Evolutionary conservation across 2,329 filamentous ascomycete genomes (phyloP).

Genomic region (Fusarium penzigii): DNA sequence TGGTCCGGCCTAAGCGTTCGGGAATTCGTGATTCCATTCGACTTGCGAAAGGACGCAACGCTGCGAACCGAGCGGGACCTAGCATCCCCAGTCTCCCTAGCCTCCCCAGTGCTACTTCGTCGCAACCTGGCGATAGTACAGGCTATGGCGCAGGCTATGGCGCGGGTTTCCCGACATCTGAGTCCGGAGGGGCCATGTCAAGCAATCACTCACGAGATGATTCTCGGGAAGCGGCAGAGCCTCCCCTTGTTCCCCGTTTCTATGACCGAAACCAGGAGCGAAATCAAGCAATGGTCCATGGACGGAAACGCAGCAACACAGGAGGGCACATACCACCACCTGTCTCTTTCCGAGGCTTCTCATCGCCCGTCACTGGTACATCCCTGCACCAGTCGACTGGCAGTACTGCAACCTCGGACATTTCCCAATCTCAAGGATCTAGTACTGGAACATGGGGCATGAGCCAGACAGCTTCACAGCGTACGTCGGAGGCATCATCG

Average conservation of each 20-base stretch:
- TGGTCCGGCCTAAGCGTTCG: slow-evolving; percentile 47
- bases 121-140: slow-evolving; percentile 37
- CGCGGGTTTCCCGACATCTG: slow-evolving; percentile 39
- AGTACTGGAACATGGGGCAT: slow-evolving; percentile 46
- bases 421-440: slow-evolving; percentile 57
- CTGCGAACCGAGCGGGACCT: slow-evolving; percentile 47
- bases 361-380: slow-evolving; percentile 48
- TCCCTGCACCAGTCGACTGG: slow-evolving; percentile 51
- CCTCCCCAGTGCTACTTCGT: slow-evolving; percentile 39
- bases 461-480: slow-evolving; percentile 47
- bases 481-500: slow-evolving; percentile 59
- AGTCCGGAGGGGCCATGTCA: slow-evolving; percentile 41
- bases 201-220: slow-evolving; percentile 46
- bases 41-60: slow-evolving; percentile 72
- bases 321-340: slow-evolving; percentile 72
- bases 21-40: slow-evolving; percentile 87
- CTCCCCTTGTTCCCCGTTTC: slow-evolving; percentile 72
- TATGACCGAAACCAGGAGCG: slow-evolving; percentile 59
- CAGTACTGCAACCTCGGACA: slow-evolving; percentile 63
- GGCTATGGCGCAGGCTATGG: slow-evolving; percentile 33
- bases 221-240: slow-evolving; percentile 65
- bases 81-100: slow-evolving; percentile 54
- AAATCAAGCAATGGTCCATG: slow-evolving; percentile 57
- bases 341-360: slow-evolving; percentile 78
- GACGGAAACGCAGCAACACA: slow-evolving; percentile 87